phyloP scores from a whole-genome alignment of 2,329 filamentous ascomycete genomes.

The Geosmithia morbida region DNA sequence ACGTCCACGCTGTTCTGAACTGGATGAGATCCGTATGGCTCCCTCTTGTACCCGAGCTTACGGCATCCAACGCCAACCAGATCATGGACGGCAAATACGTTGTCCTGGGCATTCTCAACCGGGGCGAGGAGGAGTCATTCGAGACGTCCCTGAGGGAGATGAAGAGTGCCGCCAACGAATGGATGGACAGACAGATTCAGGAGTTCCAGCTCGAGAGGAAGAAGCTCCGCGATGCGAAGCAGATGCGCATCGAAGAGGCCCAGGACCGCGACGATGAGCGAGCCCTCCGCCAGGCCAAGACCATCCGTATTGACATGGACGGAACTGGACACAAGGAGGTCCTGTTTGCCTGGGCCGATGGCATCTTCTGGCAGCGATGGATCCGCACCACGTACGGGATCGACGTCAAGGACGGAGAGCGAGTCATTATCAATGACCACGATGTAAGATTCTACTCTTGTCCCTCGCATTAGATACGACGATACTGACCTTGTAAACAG shows the following conservation, averaged over 20 bases:
- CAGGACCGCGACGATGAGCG: conserved; percentile 86
- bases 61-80: conserved; percentile 78
- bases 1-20: conserved; percentile 59
- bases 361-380: conserved; percentile 96
- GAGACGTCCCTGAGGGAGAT: conserved; percentile 69
- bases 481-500: conserved; percentile 32
- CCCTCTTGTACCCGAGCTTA: conserved; percentile 88
- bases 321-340: conserved; percentile 79
- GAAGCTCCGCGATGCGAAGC: conserved; percentile 86
- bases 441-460: conserved; percentile 51
- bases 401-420: conserved; percentile 74
- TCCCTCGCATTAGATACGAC: neutral
- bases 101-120: conserved; percentile 78
- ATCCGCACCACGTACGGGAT: conserved; percentile 89
- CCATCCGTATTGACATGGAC: conserved; percentile 82
- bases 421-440: conserved; percentile 93
- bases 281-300: conserved; percentile 74
- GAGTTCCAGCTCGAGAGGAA: conserved; percentile 87
- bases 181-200: conserved; percentile 93
- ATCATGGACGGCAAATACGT: conserved; percentile 93
- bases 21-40: conserved; percentile 98
- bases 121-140: conserved; percentile 69
- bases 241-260: conserved; percentile 89
- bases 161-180: conserved; percentile 90
- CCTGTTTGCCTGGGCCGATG: conserved; percentile 93